These are phyloP conservation scores for Chlamydomonas sp. DNA, from an alignment of 139 green algal species.

Conservation along the genomic window DNA sequence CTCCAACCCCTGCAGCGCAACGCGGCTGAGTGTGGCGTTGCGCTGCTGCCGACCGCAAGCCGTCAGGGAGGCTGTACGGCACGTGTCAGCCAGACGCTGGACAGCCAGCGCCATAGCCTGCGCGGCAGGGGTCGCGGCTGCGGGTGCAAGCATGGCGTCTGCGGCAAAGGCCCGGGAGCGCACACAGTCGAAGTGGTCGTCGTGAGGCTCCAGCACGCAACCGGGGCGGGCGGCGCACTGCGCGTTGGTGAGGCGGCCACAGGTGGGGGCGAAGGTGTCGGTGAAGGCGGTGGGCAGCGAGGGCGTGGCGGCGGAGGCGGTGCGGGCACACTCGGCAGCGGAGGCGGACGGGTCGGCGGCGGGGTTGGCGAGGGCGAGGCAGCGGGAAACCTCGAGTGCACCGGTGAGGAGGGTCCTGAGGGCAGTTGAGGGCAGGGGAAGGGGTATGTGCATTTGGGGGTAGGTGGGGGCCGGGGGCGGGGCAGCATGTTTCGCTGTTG, in stretches of 20 bases:
- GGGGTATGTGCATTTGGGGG: no score
- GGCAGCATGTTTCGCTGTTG: no score
- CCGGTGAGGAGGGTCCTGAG: no score
- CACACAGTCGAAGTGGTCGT: constrained; percentile 18
- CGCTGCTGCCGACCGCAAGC: no score
- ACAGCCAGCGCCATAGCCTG: background rate
- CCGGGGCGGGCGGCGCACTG: background rate
- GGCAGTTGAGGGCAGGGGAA: no score
- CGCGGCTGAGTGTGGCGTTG: no score
- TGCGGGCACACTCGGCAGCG: background rate
- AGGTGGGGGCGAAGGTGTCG: background rate
- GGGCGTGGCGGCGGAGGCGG: background rate
- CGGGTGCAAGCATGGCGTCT: background rate
- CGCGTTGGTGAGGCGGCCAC: background rate
- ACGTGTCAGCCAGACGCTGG: background rate
- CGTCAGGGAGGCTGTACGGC: background rate
- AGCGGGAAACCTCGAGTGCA: no score
- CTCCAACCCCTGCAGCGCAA: no score
- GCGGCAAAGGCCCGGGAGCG: background rate
- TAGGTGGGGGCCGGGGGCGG: no score
- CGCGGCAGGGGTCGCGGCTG: background rate
- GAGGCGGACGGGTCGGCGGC: no score
- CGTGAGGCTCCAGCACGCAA: background rate
- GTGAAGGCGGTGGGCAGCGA: background rate
- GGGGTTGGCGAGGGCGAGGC: no score